Conservation (phyloP, 2,329 filamentous ascomycete species). For the Pseudocercospora crystallina region DNA sequence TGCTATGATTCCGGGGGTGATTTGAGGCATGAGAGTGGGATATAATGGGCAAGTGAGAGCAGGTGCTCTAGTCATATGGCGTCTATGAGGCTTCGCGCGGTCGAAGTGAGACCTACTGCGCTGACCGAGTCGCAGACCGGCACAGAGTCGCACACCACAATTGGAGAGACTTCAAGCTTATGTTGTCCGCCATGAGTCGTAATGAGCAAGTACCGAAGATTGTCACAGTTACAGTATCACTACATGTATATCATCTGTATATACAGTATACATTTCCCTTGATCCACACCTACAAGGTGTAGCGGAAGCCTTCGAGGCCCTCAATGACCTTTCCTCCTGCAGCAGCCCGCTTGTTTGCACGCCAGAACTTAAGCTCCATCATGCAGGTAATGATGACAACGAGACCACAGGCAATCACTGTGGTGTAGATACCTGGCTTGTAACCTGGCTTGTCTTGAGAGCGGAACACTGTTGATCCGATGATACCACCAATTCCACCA, state of each 20-base stretch:
- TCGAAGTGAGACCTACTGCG: no score
- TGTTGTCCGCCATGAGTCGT: no score
- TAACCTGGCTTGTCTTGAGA: conserved; percentile 35
- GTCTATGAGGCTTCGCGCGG: no score
- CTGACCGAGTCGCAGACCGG: no score
- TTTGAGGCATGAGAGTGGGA: conserved; percentile 44
- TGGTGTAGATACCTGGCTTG: conserved; percentile 34
- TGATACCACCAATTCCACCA: conserved; percentile 75
- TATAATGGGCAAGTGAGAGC: no score
- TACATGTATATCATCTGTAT: not conserved
- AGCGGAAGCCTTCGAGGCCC: conserved; percentile 36
- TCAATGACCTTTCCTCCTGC: conserved; percentile 38
- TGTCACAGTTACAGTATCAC: not conserved
- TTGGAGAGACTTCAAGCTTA: no score
- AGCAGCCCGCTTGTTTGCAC: conserved; percentile 37
- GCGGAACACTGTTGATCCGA: conserved; percentile 36
- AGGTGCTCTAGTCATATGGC: no score
- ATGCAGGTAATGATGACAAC: conserved; percentile 32
- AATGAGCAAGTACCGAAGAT: no score
- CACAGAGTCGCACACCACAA: no score
- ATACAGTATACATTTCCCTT: not conserved
- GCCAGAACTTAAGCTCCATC: conserved; percentile 34
- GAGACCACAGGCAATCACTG: conserved; percentile 30
- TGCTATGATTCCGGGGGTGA: conserved; percentile 75
- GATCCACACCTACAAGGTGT: conserved; percentile 30